A percentile compares a stretch with the other conserved stretches of the same genome.
Evolutionary conservation across 169 alveolate genomes (phyloP).

Genomic region (Plasmodium vivax): DNA sequence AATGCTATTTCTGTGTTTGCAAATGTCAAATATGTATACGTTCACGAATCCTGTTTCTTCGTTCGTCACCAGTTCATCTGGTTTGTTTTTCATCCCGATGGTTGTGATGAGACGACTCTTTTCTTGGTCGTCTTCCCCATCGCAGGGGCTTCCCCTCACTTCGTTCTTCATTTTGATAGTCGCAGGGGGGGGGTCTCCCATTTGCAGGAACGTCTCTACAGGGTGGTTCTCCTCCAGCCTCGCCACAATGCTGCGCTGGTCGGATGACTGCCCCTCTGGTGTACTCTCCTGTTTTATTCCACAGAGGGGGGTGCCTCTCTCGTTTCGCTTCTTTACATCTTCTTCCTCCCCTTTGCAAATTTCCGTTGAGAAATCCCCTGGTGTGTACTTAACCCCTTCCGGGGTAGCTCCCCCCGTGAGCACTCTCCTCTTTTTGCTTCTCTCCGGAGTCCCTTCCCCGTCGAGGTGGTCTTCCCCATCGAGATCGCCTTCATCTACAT

Average conservation of each 20-base stretch:
- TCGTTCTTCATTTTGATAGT: not conserved
- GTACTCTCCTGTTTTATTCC: not conserved
- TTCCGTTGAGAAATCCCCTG: not conserved
- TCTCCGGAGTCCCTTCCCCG: not conserved
- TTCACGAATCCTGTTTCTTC: conserved; percentile 50
- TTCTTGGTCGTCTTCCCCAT: not conserved
- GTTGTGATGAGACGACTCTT: not conserved
- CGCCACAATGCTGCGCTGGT: not conserved
- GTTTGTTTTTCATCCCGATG: conserved; percentile 7
- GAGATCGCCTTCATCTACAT: no score
- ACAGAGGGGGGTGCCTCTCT: not conserved
- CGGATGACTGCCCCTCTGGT: not conserved
- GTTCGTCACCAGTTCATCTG: conserved; percentile 15
- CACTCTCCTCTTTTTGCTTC: not conserved
- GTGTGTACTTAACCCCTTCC: not conserved
- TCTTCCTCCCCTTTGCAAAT: not conserved
- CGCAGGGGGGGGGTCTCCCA: not conserved
- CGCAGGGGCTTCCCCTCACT: not conserved
- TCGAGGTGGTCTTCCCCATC: not conserved
- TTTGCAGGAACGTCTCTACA: not conserved
- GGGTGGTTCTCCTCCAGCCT: not conserved
- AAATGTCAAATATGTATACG: conserved; percentile 49
- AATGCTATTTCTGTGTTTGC: conserved; percentile 67
- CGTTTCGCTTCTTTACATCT: not conserved
- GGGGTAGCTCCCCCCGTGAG: not conserved